Conservation (phyloP, 2,329 filamentous ascomycete genomes). For the Talaromyces atroroseus region DNA sequence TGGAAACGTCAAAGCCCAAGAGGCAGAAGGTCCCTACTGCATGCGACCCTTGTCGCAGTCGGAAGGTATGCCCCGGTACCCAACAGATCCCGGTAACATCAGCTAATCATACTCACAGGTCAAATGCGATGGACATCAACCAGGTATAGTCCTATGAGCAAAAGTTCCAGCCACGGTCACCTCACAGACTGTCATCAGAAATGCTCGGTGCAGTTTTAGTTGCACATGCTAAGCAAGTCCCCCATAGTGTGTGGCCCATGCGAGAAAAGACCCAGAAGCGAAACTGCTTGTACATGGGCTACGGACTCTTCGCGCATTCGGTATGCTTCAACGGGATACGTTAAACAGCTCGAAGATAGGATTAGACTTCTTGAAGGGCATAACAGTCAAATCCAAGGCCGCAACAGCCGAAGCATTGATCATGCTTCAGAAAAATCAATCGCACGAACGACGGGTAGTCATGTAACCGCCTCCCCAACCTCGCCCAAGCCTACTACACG, state of each 20-base stretch:
- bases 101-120: not conserved
- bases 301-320: not conserved
- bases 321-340: not conserved
- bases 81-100: not conserved
- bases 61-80: not conserved
- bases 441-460: not conserved
- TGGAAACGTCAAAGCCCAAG: not conserved
- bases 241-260: slow-evolving; percentile 4
- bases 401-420: not conserved
- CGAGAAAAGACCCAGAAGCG: slow-evolving; percentile 1
- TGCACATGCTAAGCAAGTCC: not conserved
- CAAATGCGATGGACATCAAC: slow-evolving; percentile 1
- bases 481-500: not conserved
- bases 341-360: not conserved
- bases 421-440: not conserved
- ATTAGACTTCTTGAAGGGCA: too few relatives aligned
- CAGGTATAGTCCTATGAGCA: not conserved
- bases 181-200: not conserved
- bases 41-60: slow-evolving; percentile 3
- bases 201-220: too few relatives aligned
- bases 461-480: not conserved
- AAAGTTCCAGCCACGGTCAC: not conserved
- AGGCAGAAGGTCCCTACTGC: slow-evolving; percentile 1
- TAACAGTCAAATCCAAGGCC: not conserved
- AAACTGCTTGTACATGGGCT: not conserved